Base-by-base conservation (phyloP, 2,329 filamentous ascomycete species). In the Neophaeococcomyces mojaviensis region DNA sequence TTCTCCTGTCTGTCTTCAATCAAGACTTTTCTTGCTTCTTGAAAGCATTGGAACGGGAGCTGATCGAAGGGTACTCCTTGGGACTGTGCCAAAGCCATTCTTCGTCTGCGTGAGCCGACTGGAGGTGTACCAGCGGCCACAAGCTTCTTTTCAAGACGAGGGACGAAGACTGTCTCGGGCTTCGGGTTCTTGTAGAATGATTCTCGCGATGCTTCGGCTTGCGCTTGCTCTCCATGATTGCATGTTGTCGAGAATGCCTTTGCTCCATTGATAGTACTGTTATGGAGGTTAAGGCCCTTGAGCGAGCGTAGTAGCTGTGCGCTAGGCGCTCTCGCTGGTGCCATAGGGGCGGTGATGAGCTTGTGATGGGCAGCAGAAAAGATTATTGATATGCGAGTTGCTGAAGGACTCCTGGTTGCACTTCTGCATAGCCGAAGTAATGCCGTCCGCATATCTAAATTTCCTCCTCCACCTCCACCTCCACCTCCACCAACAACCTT, bases 31-130 rank as follows among this genome's bases (percentile, higher is more conserved):
- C 89, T 80, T 33, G 92, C 92, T 70, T 96, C 89, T 68, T 98
- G 92, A 71, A 97, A 98, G 68, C 87, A 92, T 74, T 97, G 90
- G 70, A 94, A 98, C 15, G 92, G 92, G 55, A 98, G 72, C 63
- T 90, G 85, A 71, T 95, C 88, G 62, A 98, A 96, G 20, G 89
- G 88, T 40, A 95, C 70, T 58, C 83, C 77, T 51, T 75, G 53
- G 70, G 77, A 58, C 70, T 78, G 59, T 75, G 69, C 79, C 50
- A 89, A 65, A 22, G 85, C 85, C 22, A 81, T 78, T 62, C 90
- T 83, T 52, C 89, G 83, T 72, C 89, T 80, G 57, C 89, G 81
- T 37, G 88, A 94, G 41, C 89, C 89, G 58, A 95, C 72, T 43
- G 87, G 88, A 51, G 78, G 74, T 36, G 80, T 74, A 45, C 86